A percentile compares a stretch with the other conserved stretches of the same genome.
These are phyloP conservation scores for Candida dendrica DNA, from an alignment of 805 yeast genomes.

Conservation along the genomic window DNA sequence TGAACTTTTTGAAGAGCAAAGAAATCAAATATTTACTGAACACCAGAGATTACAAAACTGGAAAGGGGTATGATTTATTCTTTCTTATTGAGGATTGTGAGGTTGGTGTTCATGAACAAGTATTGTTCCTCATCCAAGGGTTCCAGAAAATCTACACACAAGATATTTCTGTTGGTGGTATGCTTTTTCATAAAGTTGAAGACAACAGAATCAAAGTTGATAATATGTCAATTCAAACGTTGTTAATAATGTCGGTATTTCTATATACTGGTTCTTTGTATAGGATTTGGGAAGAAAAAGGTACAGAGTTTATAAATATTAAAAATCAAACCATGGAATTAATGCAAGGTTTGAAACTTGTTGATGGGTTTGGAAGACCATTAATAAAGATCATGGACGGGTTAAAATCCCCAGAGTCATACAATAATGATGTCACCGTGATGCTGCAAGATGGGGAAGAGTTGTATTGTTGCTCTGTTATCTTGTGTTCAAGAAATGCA, in stretches of 20 bases:
- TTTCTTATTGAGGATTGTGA: conserved; percentile 22
- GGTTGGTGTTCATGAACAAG: conserved; percentile 29
- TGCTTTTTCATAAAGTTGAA: conserved; percentile 5
- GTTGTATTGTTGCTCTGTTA: conserved; percentile 37
- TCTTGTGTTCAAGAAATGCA: conserved; percentile 51
- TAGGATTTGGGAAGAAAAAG: conserved; percentile 39
- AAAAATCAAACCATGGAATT: conserved; percentile 7
- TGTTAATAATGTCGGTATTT: conserved; percentile 37
- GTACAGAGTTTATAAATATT: conserved; percentile 8
- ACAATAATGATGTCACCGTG: conserved; percentile 35
- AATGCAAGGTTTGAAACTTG: conserved; percentile 6
- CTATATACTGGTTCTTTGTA: conserved; percentile 41
- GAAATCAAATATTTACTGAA: conserved; percentile 5
- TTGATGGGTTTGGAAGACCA: conserved; percentile 11
- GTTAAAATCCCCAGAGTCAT: conserved; percentile 3
- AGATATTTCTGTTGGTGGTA: conserved; percentile 10
- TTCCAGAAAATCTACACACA: conserved; percentile 1
- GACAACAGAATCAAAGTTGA: conserved; percentile 17
- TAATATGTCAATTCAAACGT: conserved; percentile 12
- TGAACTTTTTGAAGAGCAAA: background rate
- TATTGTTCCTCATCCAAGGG: conserved; percentile 21
- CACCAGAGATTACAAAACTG: conserved; percentile 7
- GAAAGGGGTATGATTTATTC: conserved; percentile 29
- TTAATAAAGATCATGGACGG: conserved; percentile 1
- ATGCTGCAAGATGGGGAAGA: conserved; percentile 38